Percentiles rank a stretch among this genome's conserved stretches.
These are phyloP conservation scores for Falciphora oryzae DNA, from an alignment of 2,329 filamentous ascomycete genomes.

Conservation along the genomic window DNA sequence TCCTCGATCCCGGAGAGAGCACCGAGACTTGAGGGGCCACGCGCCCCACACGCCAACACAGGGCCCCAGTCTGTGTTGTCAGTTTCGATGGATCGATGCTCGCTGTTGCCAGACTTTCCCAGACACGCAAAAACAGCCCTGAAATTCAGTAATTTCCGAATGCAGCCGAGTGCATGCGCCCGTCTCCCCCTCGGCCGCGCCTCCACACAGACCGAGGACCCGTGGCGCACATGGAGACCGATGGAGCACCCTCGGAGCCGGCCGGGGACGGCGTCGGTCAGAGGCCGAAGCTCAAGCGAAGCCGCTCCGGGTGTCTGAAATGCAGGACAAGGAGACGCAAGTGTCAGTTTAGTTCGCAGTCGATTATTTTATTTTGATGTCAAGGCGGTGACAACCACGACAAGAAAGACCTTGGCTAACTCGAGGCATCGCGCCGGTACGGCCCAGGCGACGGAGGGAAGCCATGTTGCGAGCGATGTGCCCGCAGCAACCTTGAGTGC, in stretches of 20 bases:
- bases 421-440: neutral
- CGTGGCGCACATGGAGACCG: neutral
- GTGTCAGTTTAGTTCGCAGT: too few species aligned
- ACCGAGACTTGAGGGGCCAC: neutral
- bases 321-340: neutral
- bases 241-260: neutral
- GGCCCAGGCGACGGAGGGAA: constrained; percentile 43
- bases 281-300: neutral
- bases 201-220: neutral
- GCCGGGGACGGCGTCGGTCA: neutral
- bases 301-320: neutral
- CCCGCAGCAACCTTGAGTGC: constrained; percentile 39
- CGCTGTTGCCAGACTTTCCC: neutral
- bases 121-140: neutral
- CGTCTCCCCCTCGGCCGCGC: too few species aligned
- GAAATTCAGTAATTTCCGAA: neutral
- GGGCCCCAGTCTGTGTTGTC: neutral
- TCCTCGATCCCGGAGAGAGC: neutral
- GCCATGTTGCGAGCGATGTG: constrained; percentile 42
- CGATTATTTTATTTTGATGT: too few species aligned
- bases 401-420: neutral
- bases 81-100: neutral
- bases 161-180: neutral
- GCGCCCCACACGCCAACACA: neutral
- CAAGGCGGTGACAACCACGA: neutral